Base-by-base conservation (phyloP, 2,329 filamentous ascomycete genomes). In the Chalaropsis thielavioides region DNA sequence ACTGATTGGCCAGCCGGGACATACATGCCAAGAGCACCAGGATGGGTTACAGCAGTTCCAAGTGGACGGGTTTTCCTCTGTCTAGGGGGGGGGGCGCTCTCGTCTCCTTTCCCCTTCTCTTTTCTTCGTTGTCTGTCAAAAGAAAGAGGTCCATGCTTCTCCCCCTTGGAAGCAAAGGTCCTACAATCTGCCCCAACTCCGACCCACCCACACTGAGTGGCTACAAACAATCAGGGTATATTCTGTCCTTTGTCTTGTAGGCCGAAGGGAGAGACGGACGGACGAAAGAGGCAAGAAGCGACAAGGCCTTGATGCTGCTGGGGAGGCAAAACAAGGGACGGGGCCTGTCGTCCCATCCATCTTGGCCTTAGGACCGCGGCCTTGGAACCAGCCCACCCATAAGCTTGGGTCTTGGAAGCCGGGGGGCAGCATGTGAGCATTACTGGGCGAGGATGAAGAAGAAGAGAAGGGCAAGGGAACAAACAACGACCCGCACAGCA, bases 31-130 rank as follows among this genome's bases (percentile, higher is more conserved):
- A 35, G 54, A 38, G 27, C n/a, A 38, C 24, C n/a, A 38, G 17
- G 27, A 35, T 17, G 54, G 24, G 31, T 58, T 60, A 58, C 54
- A 54, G 66, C 46, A 58, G 44, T 27, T 61, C 43, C 56, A 64
- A 68, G 38, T 62, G 44, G 51, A 19, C 54, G 51, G 64, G 64
- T 62, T 66, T 60, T 66, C 31, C 46, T 61, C 54, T 54, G 44
- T 59, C 35, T 40, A 24, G 62, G 43, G 44, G 44, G 61, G 17
- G 0, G 7, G 43, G 17, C 19, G 3, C 31, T 7, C 31, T 17
- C 17, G 31, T 49, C 46, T 4, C 35, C 7, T 8, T 17, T 10
- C 24, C 46, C 24, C 44, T 40, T 24, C 17, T 35, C 22, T 13
- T 11, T 5, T 4, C 24, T 58, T 38, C n/a, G 19, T 35, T 58